phyloP scores from a whole-genome alignment of 768 basidiomycete genomes.

The Mycena maculata region DNA sequence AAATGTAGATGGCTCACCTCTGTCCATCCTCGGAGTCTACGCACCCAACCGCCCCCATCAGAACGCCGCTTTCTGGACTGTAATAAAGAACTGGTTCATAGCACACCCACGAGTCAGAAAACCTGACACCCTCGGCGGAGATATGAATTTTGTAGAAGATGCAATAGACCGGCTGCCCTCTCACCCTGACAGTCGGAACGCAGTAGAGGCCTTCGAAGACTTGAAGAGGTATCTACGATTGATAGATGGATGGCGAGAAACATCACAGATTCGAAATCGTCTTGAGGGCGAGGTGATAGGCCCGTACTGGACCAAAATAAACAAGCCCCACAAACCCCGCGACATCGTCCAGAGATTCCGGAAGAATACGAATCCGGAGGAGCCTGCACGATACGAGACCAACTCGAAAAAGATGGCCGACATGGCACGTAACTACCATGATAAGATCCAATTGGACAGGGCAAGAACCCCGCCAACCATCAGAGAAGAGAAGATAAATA shows the following conservation, averaged over 20 bases:
- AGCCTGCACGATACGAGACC: background rate
- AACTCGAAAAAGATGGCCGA: slow-evolving; percentile 7
- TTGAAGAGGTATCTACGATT: slow-evolving; percentile 38
- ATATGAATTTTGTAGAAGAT: slow-evolving; percentile 51
- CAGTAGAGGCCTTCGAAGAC: slow-evolving; percentile 31
- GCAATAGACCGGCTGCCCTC: slow-evolving; percentile 44
- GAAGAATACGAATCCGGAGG: background rate
- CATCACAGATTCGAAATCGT: background rate
- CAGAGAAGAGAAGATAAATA: background rate
- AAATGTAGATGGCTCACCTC: slow-evolving; percentile 7
- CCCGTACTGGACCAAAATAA: background rate
- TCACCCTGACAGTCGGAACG: slow-evolving; percentile 27
- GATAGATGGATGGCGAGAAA: slow-evolving; percentile 37
- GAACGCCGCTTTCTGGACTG: slow-evolving; percentile 46
- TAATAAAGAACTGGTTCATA: slow-evolving; percentile 25
- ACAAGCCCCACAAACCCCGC: background rate
- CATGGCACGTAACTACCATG: slow-evolving; percentile 2
- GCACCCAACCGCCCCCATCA: slow-evolving; percentile 44
- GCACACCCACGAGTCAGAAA: slow-evolving; percentile 16
- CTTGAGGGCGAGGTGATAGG: background rate
- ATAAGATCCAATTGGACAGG: background rate
- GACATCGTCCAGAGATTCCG: background rate
- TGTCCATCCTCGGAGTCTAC: slow-evolving; percentile 48
- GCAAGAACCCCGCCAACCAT: background rate
- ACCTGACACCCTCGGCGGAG: slow-evolving; percentile 51